Base-by-base conservation (phyloP, 1,139 yeast genomes). In the Debaryomyces robertsiae region DNA sequence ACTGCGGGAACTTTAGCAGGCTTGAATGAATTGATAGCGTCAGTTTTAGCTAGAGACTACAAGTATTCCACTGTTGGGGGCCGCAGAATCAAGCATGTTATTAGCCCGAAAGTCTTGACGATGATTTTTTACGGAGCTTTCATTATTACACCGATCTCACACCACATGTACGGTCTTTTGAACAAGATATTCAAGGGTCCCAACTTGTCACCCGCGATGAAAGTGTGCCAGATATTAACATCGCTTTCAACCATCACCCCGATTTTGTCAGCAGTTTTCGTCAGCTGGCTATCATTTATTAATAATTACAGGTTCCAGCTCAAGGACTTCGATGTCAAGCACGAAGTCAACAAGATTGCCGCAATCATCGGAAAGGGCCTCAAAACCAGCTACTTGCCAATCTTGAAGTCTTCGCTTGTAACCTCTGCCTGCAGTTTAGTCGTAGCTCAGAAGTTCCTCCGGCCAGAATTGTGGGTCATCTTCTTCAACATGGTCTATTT, bases 391-490 rank as follows among this genome's bases (percentile, higher is more conserved):
- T 76, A 81, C 49, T 54, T 72, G 46, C 67, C 77, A 4, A 82
- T 85, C n/a, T 67, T 84, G 51, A 77, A 74, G 51, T 72, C 85
- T 6, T 79, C 89, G 9, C 77, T 87, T 72, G 56, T 79, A 32
- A 77, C 89, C 6, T 80, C 87, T 27, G 82, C 86, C 9, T 54
- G 80, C 13, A 76, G 84, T 5, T 63, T 86, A 56, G 67, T 81
- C 1, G 50, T 84, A 41, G 95, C 96, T n/a, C 96, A 89, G 59
- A 79, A 73, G 43, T 84, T 76, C 55, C 58, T 89, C 24, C 76
- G 79, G 13, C 89, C 89, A 10, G 82, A 83, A 48, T 75, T 84
- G 36, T 89, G 96, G 96, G 89, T 87, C 6, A 88, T 88, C 2
- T 86, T 86, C 65, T 87, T 87, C 67, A 82, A 82, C 46, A 57